Evolutionary conservation across 106 monocot genomes (phyloP).

Genomic region (Dendrobium officinale): DNA sequence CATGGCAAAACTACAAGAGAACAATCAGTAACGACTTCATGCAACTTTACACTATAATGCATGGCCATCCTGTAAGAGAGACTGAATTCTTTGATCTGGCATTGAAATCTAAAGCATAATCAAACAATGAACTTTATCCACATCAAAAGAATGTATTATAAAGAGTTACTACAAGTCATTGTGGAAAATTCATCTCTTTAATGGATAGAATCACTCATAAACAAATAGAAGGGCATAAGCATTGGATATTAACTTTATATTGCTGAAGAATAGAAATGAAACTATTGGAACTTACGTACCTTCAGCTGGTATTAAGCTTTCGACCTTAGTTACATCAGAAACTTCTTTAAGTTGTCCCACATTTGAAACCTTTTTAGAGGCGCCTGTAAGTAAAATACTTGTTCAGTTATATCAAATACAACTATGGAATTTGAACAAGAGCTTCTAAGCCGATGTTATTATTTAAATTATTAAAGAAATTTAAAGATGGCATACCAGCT

Average conservation of each 20-base stretch:
- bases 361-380: constrained; percentile 71
- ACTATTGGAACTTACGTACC: constrained; percentile 4
- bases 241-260: constrained; percentile 1
- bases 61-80: too few species aligned
- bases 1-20: too few species aligned
- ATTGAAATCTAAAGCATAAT: background rate
- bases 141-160: background rate
- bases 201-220: background rate
- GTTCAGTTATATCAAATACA: background rate
- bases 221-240: background rate
- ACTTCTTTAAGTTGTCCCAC: constrained; percentile 54
- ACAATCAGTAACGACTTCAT: too few species aligned
- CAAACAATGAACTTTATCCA: background rate
- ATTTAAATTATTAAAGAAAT: background rate
- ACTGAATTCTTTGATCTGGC: too few species aligned
- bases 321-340: constrained; percentile 47
- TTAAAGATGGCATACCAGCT: constrained; percentile 35
- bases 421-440: background rate
- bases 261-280: background rate
- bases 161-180: background rate
- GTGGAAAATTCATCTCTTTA: background rate
- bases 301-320: constrained; percentile 32
- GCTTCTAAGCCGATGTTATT: background rate
- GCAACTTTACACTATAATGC: too few species aligned
- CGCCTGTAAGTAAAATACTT: constrained; percentile 26